phyloP scores from a whole-genome alignment of 306 rosid species.

The Macrotyloma uniflorum region DNA sequence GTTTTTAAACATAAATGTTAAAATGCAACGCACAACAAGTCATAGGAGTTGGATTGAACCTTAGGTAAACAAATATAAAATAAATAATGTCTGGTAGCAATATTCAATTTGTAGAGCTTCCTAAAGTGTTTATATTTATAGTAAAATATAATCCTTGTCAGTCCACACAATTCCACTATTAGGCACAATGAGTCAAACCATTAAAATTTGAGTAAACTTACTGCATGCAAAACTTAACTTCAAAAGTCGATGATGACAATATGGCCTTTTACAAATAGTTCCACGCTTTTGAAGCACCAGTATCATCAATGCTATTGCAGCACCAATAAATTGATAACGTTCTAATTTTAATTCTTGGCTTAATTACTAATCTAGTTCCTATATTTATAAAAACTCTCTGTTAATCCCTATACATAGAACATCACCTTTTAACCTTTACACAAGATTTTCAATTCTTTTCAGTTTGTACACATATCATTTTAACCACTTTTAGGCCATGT shows the following conservation, averaged over 20 bases:
- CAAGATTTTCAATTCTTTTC: no score
- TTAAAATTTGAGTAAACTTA: conserved; percentile 11
- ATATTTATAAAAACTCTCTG: no score
- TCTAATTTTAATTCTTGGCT: neutral
- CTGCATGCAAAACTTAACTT: neutral
- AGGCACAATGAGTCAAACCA: conserved; percentile 4
- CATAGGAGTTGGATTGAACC: neutral
- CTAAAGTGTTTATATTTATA: neutral
- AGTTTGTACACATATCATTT: no score
- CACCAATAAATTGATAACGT: neutral
- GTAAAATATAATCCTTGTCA: neutral
- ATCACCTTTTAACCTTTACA: no score
- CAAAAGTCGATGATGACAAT: neutral
- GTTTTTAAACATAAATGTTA: conserved; percentile 18
- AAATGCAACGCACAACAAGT: conserved; percentile 3
- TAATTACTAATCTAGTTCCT: no score
- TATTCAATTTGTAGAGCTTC: neutral
- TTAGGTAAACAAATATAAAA: neutral
- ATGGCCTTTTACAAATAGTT: neutral
- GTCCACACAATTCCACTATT: conserved; percentile 3
- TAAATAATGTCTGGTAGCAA: neutral
- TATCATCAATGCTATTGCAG: neutral
- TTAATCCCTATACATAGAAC: no score
- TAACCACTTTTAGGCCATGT: no score
- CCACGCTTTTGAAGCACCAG: neutral